Evolutionary conservation across 2,329 filamentous ascomycete genomes (phyloP).

Genomic region (Purpureocillium lavendulum): DNA sequence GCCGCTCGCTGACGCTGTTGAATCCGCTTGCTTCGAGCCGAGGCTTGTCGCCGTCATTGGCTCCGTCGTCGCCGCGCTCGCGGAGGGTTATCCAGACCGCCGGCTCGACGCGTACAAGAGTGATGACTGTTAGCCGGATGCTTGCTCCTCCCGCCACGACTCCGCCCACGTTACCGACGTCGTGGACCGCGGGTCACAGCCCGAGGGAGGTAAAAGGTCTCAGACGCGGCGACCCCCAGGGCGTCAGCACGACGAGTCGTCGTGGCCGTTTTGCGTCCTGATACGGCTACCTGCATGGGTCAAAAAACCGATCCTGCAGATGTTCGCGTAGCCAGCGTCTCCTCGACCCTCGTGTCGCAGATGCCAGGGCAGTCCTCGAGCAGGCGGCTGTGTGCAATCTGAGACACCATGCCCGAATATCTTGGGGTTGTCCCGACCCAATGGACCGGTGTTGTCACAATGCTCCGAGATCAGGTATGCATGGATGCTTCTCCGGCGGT

Average conservation of each 20-base stretch:
- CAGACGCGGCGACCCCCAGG: no score
- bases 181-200: background rate
- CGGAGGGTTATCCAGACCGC: constrained; percentile 6
- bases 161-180: background rate
- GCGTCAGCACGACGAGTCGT: background rate
- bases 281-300: background rate
- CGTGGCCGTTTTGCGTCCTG: background rate
- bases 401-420: constrained; percentile 1
- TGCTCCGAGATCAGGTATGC: background rate
- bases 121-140: background rate
- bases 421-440: constrained; percentile 3
- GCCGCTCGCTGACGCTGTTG: constrained; percentile 1
- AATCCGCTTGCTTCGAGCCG: constrained; percentile 3
- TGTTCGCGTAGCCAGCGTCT: constrained; percentile 4
- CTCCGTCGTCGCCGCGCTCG: constrained; percentile 3
- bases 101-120: constrained; percentile 1
- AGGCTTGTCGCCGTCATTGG: constrained; percentile 5
- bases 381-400: background rate
- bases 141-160: background rate
- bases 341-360: background rate
- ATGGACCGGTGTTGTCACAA: constrained; percentile 1
- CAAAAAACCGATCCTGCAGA: constrained; percentile 4
- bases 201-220: no score
- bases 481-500: background rate
- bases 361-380: background rate